Evolutionary conservation across 2,329 filamentous ascomycete genomes (phyloP).

Genomic region (Apiospora sp.): DNA sequence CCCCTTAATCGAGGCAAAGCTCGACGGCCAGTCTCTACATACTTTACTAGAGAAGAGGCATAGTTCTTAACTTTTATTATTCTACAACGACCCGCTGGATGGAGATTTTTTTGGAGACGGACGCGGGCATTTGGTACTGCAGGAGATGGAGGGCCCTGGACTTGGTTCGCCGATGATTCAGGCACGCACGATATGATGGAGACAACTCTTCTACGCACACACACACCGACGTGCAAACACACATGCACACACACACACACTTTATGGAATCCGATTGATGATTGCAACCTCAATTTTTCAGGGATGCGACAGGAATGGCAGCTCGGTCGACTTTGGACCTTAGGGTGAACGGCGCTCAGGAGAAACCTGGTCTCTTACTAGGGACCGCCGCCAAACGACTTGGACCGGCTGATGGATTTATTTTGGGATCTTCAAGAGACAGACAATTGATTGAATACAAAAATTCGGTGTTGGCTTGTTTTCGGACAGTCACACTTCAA

Average conservation of each 20-base stretch:
- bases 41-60: conserved; percentile 14
- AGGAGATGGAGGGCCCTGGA: conserved; percentile 22
- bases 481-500: not conserved
- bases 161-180: conserved; percentile 22
- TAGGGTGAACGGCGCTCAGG: conserved; percentile 15
- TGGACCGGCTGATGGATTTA: conserved; percentile 11
- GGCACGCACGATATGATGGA: conserved; percentile 16
- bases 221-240: not conserved
- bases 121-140: conserved; percentile 9
- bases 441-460: conserved; percentile 11
- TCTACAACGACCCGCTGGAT: conserved; percentile 19
- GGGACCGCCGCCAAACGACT: conserved; percentile 11
- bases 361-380: not conserved
- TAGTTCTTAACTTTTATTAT: conserved; percentile 22
- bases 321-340: conserved; percentile 9
- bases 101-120: conserved; percentile 14
- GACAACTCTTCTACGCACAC: conserved; percentile 1
- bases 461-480: not conserved
- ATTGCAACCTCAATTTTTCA: conserved; percentile 10
- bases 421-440: conserved; percentile 17
- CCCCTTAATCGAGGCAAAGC: not conserved
- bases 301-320: conserved; percentile 9
- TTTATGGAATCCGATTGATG: conserved; percentile 17
- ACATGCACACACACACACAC: not conserved
- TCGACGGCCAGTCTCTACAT: conserved; percentile 10